A percentile compares a stretch with the other conserved stretches of the same genome.
Conservation (phyloP, 495 filamentous ascomycete species). For the Neurospora tetrasperma region DNA sequence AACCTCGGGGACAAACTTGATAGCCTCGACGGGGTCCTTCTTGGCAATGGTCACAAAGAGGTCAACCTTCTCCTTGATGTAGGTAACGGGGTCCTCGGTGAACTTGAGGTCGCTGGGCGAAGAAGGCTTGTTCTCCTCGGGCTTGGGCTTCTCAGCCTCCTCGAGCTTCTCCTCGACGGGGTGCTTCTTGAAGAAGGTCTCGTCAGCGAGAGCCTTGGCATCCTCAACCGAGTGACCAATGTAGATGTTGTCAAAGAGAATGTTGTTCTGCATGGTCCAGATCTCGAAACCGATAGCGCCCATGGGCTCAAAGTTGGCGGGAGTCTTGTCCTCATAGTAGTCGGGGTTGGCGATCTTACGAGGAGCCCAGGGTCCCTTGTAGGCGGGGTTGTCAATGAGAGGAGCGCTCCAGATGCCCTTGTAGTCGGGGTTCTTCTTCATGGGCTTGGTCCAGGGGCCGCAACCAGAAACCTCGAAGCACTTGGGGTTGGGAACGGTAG, state of each 20-base stretch:
- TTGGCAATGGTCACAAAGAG: slow-evolving; percentile 77
- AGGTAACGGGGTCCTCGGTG: slow-evolving; percentile 81
- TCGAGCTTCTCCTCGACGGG: slow-evolving; percentile 75
- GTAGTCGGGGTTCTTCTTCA: slow-evolving; percentile 93
- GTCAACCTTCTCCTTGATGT: slow-evolving; percentile 85
- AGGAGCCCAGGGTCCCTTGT: slow-evolving; percentile 94
- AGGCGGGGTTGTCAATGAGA: slow-evolving; percentile 93
- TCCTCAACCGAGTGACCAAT: slow-evolving; percentile 96
- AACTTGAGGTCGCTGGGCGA: slow-evolving; percentile 73
- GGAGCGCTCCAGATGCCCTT: slow-evolving; percentile 98
- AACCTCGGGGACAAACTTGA: slow-evolving; percentile 86
- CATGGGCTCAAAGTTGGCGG: slow-evolving; percentile 94
- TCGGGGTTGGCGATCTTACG: slow-evolving; percentile 94
- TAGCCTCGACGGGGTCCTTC: slow-evolving; percentile 78
- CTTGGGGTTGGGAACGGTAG: slow-evolving; percentile 92
- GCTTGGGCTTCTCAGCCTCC: slow-evolving; percentile 72
- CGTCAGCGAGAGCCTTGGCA: slow-evolving; percentile 77
- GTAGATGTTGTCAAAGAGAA: slow-evolving; percentile 99
- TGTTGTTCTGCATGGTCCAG: slow-evolving; percentile 99
- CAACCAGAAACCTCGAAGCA: slow-evolving; percentile 90
- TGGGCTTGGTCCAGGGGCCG: slow-evolving; percentile 82
- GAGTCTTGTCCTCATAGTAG: slow-evolving; percentile 97
- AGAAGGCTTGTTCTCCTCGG: slow-evolving; percentile 50
- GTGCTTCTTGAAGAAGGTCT: slow-evolving; percentile 91
- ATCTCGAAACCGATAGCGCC: slow-evolving; percentile 98